These are phyloP conservation scores for Aspergillus amoenus DNA, from an alignment of 2,329 filamentous ascomycete species.

Conservation along the genomic window DNA sequence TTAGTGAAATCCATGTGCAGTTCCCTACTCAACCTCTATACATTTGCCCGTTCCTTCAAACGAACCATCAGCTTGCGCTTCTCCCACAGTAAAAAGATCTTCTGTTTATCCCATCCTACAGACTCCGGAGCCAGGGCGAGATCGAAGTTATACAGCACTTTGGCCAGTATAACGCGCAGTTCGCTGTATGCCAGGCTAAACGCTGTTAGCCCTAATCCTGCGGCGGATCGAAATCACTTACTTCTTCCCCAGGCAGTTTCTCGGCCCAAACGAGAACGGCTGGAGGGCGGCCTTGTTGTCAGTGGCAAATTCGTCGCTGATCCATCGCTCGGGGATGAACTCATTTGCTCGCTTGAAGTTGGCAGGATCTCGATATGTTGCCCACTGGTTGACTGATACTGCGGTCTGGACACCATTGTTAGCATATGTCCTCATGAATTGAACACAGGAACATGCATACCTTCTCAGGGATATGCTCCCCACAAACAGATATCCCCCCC, in stretches of 20 bases:
- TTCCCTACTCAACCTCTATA: too few species aligned
- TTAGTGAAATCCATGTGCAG: too few species aligned
- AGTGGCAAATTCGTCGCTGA: neutral
- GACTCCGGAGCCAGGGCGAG: conserved; percentile 16
- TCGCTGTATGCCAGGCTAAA: conserved; percentile 13
- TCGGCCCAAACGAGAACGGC: conserved; percentile 10
- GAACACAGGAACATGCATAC: too few species aligned
- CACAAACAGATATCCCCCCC: conserved; percentile 24
- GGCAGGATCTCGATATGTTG: conserved; percentile 2
- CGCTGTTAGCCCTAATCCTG: neutral
- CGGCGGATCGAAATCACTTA: neutral
- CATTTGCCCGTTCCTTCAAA: neutral
- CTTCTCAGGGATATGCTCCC: too few species aligned
- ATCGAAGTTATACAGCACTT: conserved; percentile 23
- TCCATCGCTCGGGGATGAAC: conserved; percentile 15
- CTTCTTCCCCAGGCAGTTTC: conserved; percentile 16
- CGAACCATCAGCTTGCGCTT: conserved; percentile 22
- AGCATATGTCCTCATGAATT: too few species aligned
- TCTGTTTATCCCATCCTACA: conserved; percentile 22
- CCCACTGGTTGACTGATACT: neutral
- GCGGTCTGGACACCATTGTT: neutral
- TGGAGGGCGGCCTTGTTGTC: conserved; percentile 11
- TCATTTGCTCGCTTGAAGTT: conserved; percentile 14
- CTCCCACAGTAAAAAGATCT: conserved; percentile 27
- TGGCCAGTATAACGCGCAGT: conserved; percentile 12